These are phyloP conservation scores for Neofusicoccum kwambonambiense DNA, from an alignment of 2,329 filamentous ascomycete genomes.

Conservation along the genomic window DNA sequence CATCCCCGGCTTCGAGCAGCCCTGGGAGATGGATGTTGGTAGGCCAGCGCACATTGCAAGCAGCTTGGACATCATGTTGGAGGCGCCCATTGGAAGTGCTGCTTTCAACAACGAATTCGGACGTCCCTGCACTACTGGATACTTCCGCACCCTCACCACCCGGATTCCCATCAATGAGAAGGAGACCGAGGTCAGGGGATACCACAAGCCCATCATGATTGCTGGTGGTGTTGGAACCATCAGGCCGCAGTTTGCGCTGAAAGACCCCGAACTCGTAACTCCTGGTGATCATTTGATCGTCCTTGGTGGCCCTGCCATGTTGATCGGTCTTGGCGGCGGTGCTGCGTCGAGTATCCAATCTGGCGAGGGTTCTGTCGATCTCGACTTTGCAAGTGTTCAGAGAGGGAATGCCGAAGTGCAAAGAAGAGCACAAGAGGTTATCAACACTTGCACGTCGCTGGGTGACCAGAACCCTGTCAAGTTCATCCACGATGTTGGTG, in stretches of 20 bases:
- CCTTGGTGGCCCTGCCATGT: slow-evolving; percentile 92
- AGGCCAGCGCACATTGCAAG: slow-evolving; percentile 90
- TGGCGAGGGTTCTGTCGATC: slow-evolving; percentile 81
- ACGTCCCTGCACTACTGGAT: slow-evolving; percentile 80
- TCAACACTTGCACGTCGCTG: slow-evolving; percentile 86
- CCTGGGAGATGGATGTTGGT: slow-evolving; percentile 90
- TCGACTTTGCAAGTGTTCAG: slow-evolving; percentile 97
- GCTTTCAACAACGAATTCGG: slow-evolving; percentile 99
- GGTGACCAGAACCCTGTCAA: slow-evolving; percentile 85
- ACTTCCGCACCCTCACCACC: slow-evolving; percentile 85
- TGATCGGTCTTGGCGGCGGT: slow-evolving; percentile 93
- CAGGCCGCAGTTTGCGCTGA: slow-evolving; percentile 84
- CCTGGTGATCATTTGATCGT: slow-evolving; percentile 90
- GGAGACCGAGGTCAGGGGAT: slow-evolving; percentile 74
- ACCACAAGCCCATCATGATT: slow-evolving; percentile 99
- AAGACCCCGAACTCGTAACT: slow-evolving; percentile 74
- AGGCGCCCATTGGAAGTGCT: slow-evolving; percentile 91
- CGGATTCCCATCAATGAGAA: slow-evolving; percentile 61
- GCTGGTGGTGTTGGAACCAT: slow-evolving; percentile 94
- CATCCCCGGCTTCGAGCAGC: slow-evolving; percentile 77
- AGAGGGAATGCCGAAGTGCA: slow-evolving; percentile 97
- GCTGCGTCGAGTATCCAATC: slow-evolving; percentile 90
- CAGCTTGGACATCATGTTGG: slow-evolving; percentile 94
- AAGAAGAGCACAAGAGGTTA: slow-evolving; percentile 93
- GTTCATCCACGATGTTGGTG: slow-evolving; percentile 97